Conservation (phyloP, 208 protist genomes). For the Trypanosoma boissoni region DNA sequence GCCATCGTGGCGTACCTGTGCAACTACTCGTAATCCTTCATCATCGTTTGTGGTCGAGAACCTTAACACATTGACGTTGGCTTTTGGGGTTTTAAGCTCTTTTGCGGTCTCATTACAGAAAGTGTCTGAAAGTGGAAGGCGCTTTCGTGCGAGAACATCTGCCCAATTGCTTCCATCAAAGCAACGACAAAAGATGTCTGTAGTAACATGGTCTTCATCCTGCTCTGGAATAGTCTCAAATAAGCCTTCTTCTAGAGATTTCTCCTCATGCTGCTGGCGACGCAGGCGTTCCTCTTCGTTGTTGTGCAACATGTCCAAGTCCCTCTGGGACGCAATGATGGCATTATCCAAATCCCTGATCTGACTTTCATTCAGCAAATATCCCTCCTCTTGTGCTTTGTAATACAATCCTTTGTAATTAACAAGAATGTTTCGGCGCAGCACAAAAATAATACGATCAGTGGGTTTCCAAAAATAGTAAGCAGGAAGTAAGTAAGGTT, state of each 20-base stretch:
- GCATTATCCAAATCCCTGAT: slow-evolving; percentile 57
- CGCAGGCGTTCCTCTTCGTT: slow-evolving; percentile 23
- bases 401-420: slow-evolving; percentile 48
- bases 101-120: slow-evolving; percentile 67
- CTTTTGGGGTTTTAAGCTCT: slow-evolving; percentile 39
- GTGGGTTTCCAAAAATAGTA: slow-evolving; percentile 78
- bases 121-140: slow-evolving; percentile 48
- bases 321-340: slow-evolving; percentile 34
- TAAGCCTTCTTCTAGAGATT: slow-evolving; percentile 36
- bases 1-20: slow-evolving; percentile 52
- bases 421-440: slow-evolving; percentile 64
- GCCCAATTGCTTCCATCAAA: slow-evolving; percentile 70
- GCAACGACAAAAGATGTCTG: slow-evolving; percentile 4
- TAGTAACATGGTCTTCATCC: slow-evolving; percentile 13
- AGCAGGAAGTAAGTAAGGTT: slow-evolving; percentile 71
- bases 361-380: slow-evolving; percentile 56
- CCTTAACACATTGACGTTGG: slow-evolving; percentile 49
- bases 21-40: slow-evolving; percentile 53
- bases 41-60: slow-evolving; percentile 13
- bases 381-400: slow-evolving; percentile 21
- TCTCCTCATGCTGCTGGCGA: slow-evolving; percentile 20
- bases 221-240: slow-evolving; percentile 36
- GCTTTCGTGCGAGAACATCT: slow-evolving; percentile 55
- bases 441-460: slow-evolving; percentile 61
- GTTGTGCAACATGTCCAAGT: slow-evolving; percentile 20